Evolutionary conservation across 495 filamentous ascomycete species (phyloP), one percentile per base, ranked within the genome.

Genomic region (Penicillium lividum): DNA sequence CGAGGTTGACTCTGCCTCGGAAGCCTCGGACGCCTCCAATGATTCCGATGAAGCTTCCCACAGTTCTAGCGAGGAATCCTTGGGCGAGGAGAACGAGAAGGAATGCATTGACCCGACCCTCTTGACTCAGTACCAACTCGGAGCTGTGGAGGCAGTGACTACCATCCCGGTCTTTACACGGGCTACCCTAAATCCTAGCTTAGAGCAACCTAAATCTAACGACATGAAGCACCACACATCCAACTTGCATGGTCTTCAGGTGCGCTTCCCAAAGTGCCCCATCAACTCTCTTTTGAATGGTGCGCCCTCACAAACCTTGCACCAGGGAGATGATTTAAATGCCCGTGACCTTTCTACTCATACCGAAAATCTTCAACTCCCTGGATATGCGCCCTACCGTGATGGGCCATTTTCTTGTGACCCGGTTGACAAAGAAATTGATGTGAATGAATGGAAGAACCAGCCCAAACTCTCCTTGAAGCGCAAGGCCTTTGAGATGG

Each of bases 401-500:
- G 61, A 63, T 59, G 61, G 61, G 7, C 61, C 61, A 2, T 63
- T 63, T 33, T 56, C 50, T 8, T 49, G 50, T 42, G 18, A 11
- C 13, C 4, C 33, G 28, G 22, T 33, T 34, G 18, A 31, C 34
- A 44, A 43, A 25, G 27, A 42, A 8, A 11, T 6, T 8, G 27
- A 16, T 16, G 22, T 29, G 18, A 13, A 29, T 25, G 25, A 44
- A 22, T 10, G 30, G 16, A 15, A 0, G 16, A 11, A 34, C 22
- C 9, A 3, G n/a, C 18, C 13, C 31, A 25, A 18, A 28, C 46
- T 11, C 8, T 57, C n/a, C 16, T 59, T 44, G 29, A 80, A 80
- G 60, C 64, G 77, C 29, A 74, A 73, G 51, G 68, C 66, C 5
- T 60, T 63, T 33, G 68, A 78, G n/a, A 70, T 75, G 57, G 42